Evolutionary conservation across 108 stramenopile genomes (phyloP).

Genomic region (Cyclotella sp.): DNA sequence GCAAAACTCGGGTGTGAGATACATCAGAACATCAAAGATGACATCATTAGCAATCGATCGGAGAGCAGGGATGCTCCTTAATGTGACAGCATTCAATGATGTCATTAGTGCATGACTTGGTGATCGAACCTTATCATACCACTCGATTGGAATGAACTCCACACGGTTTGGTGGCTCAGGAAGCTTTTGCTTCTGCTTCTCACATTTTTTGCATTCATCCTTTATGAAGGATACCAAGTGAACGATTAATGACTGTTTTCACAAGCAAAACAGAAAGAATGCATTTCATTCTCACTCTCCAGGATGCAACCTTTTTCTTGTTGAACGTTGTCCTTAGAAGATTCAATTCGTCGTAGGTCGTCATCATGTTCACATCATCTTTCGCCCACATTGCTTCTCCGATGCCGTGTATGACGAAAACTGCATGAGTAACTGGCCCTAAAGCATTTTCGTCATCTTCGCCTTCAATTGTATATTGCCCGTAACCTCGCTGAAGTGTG

Average conservation of each 20-base stretch:
- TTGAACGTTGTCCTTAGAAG: conserved; percentile 58
- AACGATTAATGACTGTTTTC: background rate
- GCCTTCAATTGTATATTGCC: conserved; percentile 64
- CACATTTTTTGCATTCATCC: conserved; percentile 63
- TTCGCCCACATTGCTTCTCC: conserved; percentile 81
- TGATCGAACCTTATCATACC: conserved; percentile 82
- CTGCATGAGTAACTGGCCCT: conserved; percentile 72
- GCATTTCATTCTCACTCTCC: conserved; percentile 47
- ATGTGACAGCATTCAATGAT: conserved; percentile 72
- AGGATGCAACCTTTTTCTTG: conserved; percentile 60
- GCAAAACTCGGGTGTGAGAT: conserved; percentile 84
- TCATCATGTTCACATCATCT: conserved; percentile 57
- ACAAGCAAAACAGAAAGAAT: background rate
- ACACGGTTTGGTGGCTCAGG: conserved; percentile 74
- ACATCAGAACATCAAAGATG: conserved; percentile 69
- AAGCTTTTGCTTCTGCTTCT: conserved; percentile 55
- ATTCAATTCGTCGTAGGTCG: conserved; percentile 61
- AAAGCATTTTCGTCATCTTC: conserved; percentile 79
- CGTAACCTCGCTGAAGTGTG: conserved; percentile 82
- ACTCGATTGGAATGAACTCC: conserved; percentile 86
- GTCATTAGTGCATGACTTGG: conserved; percentile 65
- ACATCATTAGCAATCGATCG: conserved; percentile 89
- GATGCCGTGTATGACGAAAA: conserved; percentile 93
- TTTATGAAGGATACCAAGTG: background rate
- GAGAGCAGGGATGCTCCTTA: conserved; percentile 77